Evolutionary conservation across 164 flowering plant species (phyloP).

Genomic region (Chimonanthus praecox): DNA sequence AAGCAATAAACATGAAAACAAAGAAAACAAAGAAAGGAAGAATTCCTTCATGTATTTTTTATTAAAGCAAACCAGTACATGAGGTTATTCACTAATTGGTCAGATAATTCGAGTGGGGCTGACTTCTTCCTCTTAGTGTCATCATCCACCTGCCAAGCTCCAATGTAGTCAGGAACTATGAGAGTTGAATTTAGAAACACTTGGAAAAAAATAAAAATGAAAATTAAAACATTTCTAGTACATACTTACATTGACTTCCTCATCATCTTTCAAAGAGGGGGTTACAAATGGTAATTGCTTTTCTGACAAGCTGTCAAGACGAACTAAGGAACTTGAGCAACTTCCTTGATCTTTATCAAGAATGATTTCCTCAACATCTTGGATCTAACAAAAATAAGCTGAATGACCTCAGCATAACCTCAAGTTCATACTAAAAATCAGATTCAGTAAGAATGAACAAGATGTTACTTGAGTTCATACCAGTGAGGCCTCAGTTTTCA

Average conservation of each 20-base stretch:
- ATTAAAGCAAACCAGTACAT: slow-evolving; percentile 26
- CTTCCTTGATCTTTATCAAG: slow-evolving; percentile 37
- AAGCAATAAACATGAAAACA: neutral
- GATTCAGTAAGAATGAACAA: neutral
- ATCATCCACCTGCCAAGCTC: slow-evolving; percentile 44
- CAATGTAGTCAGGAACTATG: slow-evolving; percentile 1
- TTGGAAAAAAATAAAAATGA: slow-evolving; percentile 1
- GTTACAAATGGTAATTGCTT: slow-evolving; percentile 18
- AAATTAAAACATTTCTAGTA: neutral
- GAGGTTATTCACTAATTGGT: slow-evolving; percentile 20
- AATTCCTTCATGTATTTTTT: neutral
- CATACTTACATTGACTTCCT: slow-evolving; percentile 29
- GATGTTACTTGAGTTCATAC: slow-evolving; percentile 29
- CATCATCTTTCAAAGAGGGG: slow-evolving; percentile 15
- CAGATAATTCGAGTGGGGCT: slow-evolving; percentile 24
- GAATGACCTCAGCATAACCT: neutral
- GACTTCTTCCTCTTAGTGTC: slow-evolving; percentile 20
- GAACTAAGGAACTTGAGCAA: slow-evolving; percentile 30
- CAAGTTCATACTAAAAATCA: neutral
- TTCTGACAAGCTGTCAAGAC: slow-evolving; percentile 23
- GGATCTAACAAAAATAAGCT: slow-evolving; percentile 44
- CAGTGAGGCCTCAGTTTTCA: slow-evolving; percentile 88
- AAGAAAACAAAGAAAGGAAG: neutral
- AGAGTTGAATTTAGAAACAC: neutral
- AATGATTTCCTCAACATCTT: slow-evolving; percentile 49